A percentile compares a stretch with the other conserved stretches of the same genome.
phyloP scores from a whole-genome alignment of 2,329 filamentous ascomycete species.

The Aspergillus viridinutans region DNA sequence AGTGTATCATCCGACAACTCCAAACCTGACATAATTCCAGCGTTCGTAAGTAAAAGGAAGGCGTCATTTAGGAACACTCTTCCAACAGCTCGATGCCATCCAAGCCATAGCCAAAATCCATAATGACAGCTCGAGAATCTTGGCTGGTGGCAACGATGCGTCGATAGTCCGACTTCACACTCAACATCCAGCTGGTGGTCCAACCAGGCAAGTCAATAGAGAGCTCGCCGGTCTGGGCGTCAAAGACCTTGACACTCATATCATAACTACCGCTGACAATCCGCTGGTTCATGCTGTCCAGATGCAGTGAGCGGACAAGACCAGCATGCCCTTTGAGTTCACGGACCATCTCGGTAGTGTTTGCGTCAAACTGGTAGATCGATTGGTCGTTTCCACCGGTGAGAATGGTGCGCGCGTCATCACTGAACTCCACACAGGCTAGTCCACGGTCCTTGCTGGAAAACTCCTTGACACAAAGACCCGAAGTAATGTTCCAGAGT shows the following conservation, averaged over 20 bases:
- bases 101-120: conserved; percentile 76
- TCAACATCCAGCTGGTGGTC: conserved; percentile 95
- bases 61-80: conserved; percentile 22
- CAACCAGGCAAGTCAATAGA: conserved; percentile 86
- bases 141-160: conserved; percentile 93
- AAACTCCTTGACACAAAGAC: conserved; percentile 86
- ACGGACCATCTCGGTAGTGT: conserved; percentile 77
- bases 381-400: conserved; percentile 93
- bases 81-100: conserved; percentile 51
- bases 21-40: neutral
- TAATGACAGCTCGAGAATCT: conserved; percentile 83
- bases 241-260: conserved; percentile 90
- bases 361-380: conserved; percentile 94
- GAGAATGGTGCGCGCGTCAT: conserved; percentile 88
- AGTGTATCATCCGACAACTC: conserved; percentile 1
- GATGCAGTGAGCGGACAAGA: conserved; percentile 83
- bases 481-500: conserved; percentile 90
- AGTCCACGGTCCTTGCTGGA: conserved; percentile 85
- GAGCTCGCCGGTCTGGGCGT: conserved; percentile 73
- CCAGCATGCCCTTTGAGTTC: conserved; percentile 79
- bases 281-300: conserved; percentile 80
- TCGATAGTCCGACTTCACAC: conserved; percentile 91
- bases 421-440: conserved; percentile 92
- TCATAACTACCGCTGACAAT: conserved; percentile 93
- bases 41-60: neutral